Evolutionary conservation across 805 yeast species (phyloP).

Genomic region (Candida sonorensis): DNA sequence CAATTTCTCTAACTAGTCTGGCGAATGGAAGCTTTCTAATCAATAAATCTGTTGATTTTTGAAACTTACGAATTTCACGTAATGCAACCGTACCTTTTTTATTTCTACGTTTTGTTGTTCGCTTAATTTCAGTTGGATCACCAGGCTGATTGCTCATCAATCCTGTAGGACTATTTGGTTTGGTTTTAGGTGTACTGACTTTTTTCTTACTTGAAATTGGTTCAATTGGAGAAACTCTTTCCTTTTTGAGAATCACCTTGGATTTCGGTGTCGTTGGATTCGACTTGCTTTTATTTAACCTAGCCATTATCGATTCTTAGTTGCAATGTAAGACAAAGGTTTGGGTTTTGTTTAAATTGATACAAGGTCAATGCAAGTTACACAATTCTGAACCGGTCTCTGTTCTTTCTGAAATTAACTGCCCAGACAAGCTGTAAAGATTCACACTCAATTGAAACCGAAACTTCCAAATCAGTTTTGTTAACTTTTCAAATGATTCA

Average conservation of each 20-base stretch:
- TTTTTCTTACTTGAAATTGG: not conserved
- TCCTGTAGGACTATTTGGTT: conserved; percentile 19
- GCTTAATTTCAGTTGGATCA: conserved; percentile 35
- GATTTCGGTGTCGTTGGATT: conserved; percentile 3
- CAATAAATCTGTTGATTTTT: conserved; percentile 59
- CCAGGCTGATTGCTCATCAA: conserved; percentile 47
- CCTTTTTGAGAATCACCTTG: no score
- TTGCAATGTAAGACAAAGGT: no score
- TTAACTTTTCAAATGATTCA: no score
- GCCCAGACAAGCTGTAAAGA: no score
- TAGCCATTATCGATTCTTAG: conserved; percentile 13
- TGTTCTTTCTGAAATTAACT: no score
- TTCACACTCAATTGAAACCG: no score
- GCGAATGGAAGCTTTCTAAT: conserved; percentile 74
- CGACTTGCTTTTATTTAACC: conserved; percentile 15
- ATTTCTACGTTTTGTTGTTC: conserved; percentile 35
- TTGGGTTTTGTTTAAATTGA: no score
- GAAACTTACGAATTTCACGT: conserved; percentile 61
- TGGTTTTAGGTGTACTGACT: conserved; percentile 1
- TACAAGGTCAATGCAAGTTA: no score
- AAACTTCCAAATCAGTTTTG: no score
- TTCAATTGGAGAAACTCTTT: conserved; percentile 1
- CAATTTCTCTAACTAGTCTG: conserved; percentile 66
- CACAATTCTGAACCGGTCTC: no score
- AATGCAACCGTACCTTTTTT: conserved; percentile 63